phyloP scores from a whole-genome alignment of 164 flowering plant species.

The Echeveria elegans region DNA sequence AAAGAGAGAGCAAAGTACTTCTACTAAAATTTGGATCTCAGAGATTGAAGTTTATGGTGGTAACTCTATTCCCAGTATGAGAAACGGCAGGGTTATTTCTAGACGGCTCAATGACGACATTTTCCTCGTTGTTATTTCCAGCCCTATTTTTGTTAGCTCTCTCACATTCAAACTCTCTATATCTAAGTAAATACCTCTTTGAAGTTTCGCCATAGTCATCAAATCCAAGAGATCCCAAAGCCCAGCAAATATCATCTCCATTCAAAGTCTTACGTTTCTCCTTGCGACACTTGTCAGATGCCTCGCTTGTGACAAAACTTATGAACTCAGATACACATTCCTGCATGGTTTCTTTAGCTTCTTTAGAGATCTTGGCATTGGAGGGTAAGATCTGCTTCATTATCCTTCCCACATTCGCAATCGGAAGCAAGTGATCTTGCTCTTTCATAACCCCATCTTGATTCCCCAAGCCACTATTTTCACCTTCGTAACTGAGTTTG shows the following conservation, averaged over 20 bases:
- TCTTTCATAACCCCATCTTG: constrained; percentile 34
- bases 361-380: constrained; percentile 72
- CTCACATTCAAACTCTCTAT: constrained; percentile 54
- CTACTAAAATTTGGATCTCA: neutral
- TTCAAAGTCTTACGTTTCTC: constrained; percentile 77
- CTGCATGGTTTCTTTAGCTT: constrained; percentile 77
- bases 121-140: constrained; percentile 1
- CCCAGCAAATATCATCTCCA: constrained; percentile 72
- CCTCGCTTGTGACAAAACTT: constrained; percentile 73
- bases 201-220: constrained; percentile 57
- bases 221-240: constrained; percentile 50
- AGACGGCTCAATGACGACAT: neutral
- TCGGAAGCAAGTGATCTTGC: constrained; percentile 62
- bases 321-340: constrained; percentile 80
- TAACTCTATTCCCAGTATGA: neutral
- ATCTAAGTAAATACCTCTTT: constrained; percentile 46
- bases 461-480: constrained; percentile 8
- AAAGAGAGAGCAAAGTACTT: neutral
- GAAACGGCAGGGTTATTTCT: neutral
- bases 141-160: constrained; percentile 28
- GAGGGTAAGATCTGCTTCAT: constrained; percentile 72
- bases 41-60: neutral
- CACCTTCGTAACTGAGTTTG: constrained; percentile 14
- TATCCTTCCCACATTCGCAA: constrained; percentile 70
- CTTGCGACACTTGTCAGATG: constrained; percentile 61